These are phyloP conservation scores for Rubroboletus pulcherrimus DNA, from an alignment of 768 basidiomycete species.

Conservation along the genomic window DNA sequence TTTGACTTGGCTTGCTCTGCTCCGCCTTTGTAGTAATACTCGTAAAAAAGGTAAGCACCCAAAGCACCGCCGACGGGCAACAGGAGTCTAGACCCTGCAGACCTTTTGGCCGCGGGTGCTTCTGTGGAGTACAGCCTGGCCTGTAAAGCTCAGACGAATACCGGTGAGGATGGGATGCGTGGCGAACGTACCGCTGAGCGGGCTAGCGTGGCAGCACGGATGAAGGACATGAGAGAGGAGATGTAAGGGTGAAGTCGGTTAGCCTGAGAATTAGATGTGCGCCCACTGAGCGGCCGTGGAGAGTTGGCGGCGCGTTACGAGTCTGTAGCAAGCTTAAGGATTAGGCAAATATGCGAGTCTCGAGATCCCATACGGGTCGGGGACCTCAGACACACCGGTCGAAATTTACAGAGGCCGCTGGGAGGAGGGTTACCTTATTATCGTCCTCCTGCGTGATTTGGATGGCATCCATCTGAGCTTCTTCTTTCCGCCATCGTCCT, in stretches of 20 bases:
- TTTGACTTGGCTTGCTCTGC: conserved; percentile 37
- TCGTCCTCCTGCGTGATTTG: conserved; percentile 8
- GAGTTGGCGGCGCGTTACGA: neutral
- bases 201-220: conserved; percentile 36
- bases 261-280: neutral
- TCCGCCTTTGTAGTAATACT: conserved; percentile 42
- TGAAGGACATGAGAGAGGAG: conserved; percentile 41
- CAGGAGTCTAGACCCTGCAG: conserved; percentile 46
- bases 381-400: conserved; percentile 24
- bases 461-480: conserved; percentile 8
- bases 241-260: neutral
- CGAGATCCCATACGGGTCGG: neutral
- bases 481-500: conserved; percentile 13
- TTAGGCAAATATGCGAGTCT: too few species aligned
- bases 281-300: neutral
- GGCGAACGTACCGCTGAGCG: conserved; percentile 39
- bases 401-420: conserved; percentile 9
- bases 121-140: conserved; percentile 48
- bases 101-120: conserved; percentile 42
- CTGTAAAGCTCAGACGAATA: conserved; percentile 18
- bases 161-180: neutral
- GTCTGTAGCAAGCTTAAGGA: too few species aligned
- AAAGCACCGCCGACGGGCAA: conserved; percentile 34
- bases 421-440: conserved; percentile 17
- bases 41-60: conserved; percentile 44